These are phyloP conservation scores for Penicillium sp. DNA, from an alignment of 2,329 filamentous ascomycete genomes.

Conservation along the genomic window DNA sequence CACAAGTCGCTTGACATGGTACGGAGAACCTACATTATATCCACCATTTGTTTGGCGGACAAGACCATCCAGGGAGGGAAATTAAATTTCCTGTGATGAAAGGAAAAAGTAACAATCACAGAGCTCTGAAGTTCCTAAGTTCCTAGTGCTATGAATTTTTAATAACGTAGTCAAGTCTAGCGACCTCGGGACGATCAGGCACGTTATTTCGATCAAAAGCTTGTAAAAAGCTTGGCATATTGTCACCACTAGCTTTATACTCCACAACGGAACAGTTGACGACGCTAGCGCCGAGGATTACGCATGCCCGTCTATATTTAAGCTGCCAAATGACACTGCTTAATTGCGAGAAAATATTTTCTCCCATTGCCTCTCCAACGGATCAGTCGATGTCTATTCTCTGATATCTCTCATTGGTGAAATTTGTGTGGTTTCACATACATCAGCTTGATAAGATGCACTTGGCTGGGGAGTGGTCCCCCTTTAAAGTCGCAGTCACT, in stretches of 20 bases:
- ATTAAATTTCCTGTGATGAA: too few species aligned
- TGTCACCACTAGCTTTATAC: constrained; percentile 2
- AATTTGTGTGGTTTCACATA: neutral
- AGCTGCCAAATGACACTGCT: constrained; percentile 6
- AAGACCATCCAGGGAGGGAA: too few species aligned
- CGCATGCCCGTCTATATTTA: constrained; percentile 21
- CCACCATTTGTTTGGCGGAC: too few species aligned
- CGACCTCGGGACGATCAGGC: too few species aligned
- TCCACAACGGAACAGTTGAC: constrained; percentile 20
- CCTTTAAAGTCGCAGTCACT: constrained; percentile 1
- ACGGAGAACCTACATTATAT: too few species aligned
- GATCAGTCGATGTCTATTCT: neutral
- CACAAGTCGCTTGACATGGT: too few species aligned
- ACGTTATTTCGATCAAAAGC: constrained; percentile 6
- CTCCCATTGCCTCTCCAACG: neutral
- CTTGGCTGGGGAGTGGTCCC: neutral
- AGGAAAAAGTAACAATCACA: too few species aligned
- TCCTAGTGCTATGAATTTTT: too few species aligned
- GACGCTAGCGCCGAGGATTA: constrained; percentile 26
- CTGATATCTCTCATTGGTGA: neutral
- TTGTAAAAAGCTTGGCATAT: constrained; percentile 18
- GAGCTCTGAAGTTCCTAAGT: too few species aligned
- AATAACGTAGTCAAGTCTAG: too few species aligned
- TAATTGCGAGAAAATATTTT: neutral
- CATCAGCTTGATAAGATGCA: constrained; percentile 7